Percentiles rank a stretch among this genome's conserved stretches.
phyloP scores from a whole-genome alignment of 108 stramenopile genomes.

The Cylindrotheca closterium region DNA sequence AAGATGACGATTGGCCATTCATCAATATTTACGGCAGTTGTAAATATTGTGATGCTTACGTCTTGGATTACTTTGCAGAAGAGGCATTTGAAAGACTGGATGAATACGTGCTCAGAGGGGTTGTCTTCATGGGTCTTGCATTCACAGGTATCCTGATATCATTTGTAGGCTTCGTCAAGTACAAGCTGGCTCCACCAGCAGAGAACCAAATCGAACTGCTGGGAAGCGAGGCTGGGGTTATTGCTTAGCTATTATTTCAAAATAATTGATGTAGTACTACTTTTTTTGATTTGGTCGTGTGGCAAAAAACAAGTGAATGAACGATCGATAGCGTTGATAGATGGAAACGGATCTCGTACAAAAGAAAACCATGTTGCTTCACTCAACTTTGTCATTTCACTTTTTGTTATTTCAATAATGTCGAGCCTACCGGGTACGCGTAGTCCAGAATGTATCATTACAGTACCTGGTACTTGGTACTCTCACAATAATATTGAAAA shows the following conservation, averaged over 20 bases:
- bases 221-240: slow-evolving; percentile 27
- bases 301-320: too few species aligned
- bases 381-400: too few species aligned
- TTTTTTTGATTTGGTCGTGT: too few species aligned
- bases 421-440: too few species aligned
- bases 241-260: slow-evolving; percentile 25
- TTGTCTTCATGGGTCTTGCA: slow-evolving; percentile 22
- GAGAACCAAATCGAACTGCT: slow-evolving; percentile 48
- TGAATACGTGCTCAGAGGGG: slow-evolving; percentile 26
- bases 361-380: too few species aligned
- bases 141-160: slow-evolving; percentile 26
- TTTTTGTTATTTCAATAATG: too few species aligned
- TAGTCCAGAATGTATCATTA: too few species aligned
- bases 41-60: slow-evolving; percentile 45
- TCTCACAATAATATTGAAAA: too few species aligned
- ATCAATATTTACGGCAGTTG: slow-evolving; percentile 50
- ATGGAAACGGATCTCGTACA: too few species aligned
- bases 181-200: slow-evolving; percentile 29
- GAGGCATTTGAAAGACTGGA: slow-evolving; percentile 42
- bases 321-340: too few species aligned
- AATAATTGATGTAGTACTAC: too few species aligned
- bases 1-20: slow-evolving; percentile 45
- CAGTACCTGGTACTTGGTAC: too few species aligned
- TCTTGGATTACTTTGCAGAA: slow-evolving; percentile 46
- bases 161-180: slow-evolving; percentile 19